Base-by-base conservation (phyloP, 1,284 basidiomycete species). In the Pseudozyma thailandica region DNA sequence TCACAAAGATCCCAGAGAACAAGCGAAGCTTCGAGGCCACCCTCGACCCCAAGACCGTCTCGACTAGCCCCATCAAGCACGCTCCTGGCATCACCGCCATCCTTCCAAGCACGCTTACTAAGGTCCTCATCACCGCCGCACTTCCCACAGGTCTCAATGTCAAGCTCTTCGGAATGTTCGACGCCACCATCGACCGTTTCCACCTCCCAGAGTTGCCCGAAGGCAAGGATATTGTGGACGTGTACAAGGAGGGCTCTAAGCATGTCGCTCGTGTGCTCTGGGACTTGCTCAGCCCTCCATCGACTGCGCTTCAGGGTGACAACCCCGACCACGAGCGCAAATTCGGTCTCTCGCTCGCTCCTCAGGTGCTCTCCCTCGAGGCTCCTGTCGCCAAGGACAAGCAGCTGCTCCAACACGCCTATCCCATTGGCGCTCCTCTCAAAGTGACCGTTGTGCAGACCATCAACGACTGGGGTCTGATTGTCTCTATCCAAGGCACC, bases 161-260 rank as follows among this genome's bases (percentile, higher is more conserved):
- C 46, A 94, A 95, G 84, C 87, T 98, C 20, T 88, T 94, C 28
- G 95, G 94, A 2, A 95, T 92, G 84, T 98, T 94, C 83, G 90
- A 93, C 48, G 95, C 93, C 27, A 95, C 93, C 0, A 88, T 94
- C 49, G 94, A 97, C 80, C 85, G 89, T 41, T 88, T 90, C 64
- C 94, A 98, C 84, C 85, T 98, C 20, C 86, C 86, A 3, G 51
- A 57, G 41, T 44, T 79, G 27, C 63, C 72, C 4, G 62, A 66
- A 38, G 78, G 71, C 42, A 78, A 79, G 43, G 84, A 72, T 27
- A 68, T 68, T n/a, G 51, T 50, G 18, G 71, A 78, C 25, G 56
- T 69, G n/a, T 75, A 83, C 77, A 13, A 89, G 92, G 82, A 96
- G 92, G 85, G 85, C 80, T 57, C 65, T 81, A 78, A 86, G 84